Evolutionary conservation across 2,329 filamentous ascomycete species (phyloP), one percentile per base, ranked within the genome.

Genomic region (Canariomyces notabilis): DNA sequence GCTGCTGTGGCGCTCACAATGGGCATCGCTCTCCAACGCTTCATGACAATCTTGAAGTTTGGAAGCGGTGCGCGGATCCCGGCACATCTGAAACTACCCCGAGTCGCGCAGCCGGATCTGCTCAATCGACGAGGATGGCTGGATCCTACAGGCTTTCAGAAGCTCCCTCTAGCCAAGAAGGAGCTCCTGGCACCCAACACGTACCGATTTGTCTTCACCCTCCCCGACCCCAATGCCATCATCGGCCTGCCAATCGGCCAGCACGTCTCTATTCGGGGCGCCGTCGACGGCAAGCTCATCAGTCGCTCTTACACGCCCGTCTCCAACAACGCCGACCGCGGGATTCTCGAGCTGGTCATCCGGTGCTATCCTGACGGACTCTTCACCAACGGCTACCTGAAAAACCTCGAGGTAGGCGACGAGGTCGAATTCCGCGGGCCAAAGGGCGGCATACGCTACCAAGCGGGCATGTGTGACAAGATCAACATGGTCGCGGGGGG

Each of bases 231-330:
- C 61, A 0, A 55, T 59, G 7, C 67, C 68, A 64, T 76, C 0
- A 67, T 79, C 2, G 76, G 77, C 2, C 66, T 81, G 7, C 77
- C 77, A 0, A 75, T 72, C 6, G 77, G 77, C 5, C 76, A 80
- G 55, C 77, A 80, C 51, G 68, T 80, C 4, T 67, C 74, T 35
- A 74, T 80, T 48, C 69, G 69, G 44, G 73, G 73, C 2, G 62
- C 59, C 2, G 58, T 79, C 9, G 63, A 73, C 33, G 72, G 70
- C 5, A 62, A 73, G 48, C 55, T 61, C 0, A 68, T 80, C 7
- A 61, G 66, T 2, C 65, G 77, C 5, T 77, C 75, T 1, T 80
- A 80, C 55, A 80, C 76, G 0, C 76, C 74, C 15, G 62, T 71
- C 1, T 75, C 73, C 16, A 76, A 75, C 59, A 73, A 76, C 57